Conservation (phyloP, 2,329 filamentous ascomycete species). For the Penicillium aurantiogriseum region DNA sequence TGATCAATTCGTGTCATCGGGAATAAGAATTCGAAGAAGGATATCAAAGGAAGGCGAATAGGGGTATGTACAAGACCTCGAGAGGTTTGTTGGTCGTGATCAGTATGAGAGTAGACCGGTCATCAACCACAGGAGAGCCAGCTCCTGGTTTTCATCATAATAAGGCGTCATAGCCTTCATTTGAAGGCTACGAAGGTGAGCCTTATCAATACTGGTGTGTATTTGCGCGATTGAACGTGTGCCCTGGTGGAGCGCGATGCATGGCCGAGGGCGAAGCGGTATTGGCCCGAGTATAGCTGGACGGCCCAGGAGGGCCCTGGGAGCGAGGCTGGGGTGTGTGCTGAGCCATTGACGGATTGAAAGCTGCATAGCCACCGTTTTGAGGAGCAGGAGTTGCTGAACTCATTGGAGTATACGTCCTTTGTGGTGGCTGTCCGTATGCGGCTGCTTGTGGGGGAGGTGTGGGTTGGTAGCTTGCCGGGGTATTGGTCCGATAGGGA, state of each 20-base stretch:
- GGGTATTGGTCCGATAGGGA: constrained; percentile 14
- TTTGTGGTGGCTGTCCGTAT: constrained; percentile 3
- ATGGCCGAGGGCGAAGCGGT: constrained; percentile 24
- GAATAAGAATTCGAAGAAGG: not conserved
- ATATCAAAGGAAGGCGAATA: constrained; percentile 6
- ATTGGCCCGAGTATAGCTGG: constrained; percentile 21
- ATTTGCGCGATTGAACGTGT: constrained; percentile 25
- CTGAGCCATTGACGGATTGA: constrained; percentile 18
- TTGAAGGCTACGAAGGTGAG: not conserved
- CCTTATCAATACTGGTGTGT: constrained; percentile 20
- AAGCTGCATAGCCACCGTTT: constrained; percentile 22
- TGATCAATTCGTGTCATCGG: not conserved
- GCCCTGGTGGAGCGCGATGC: constrained; percentile 21
- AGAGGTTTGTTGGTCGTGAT: constrained; percentile 19
- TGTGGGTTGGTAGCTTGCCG: constrained; percentile 16
- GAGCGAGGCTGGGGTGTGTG: constrained; percentile 11
- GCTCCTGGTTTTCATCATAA: constrained; percentile 27
- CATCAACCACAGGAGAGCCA: constrained; percentile 29
- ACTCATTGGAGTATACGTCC: constrained; percentile 19
- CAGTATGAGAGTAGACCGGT: constrained; percentile 17
- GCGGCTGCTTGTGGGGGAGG: constrained; percentile 9
- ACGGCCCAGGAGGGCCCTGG: constrained; percentile 8
- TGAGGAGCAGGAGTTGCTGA: constrained; percentile 12
- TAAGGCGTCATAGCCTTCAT: not conserved
- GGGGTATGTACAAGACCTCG: constrained; percentile 18